These are phyloP conservation scores for Yamadazyma sp. DNA, from an alignment of 805 yeast genomes.

Conservation along the genomic window DNA sequence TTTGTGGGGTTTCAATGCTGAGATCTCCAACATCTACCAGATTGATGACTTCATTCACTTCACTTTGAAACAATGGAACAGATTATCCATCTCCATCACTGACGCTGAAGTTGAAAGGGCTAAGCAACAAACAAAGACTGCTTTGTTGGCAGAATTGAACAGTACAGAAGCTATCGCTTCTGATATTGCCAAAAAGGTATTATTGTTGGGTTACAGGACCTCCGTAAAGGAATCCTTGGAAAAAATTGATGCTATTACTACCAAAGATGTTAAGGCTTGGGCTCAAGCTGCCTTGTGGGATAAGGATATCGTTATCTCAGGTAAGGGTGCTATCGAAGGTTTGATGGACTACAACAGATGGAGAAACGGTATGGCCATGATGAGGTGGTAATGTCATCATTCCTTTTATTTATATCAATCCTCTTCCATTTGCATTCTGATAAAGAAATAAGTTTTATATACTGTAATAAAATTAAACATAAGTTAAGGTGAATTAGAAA, in stretches of 20 bases:
- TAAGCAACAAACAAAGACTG: constrained; percentile 67
- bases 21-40: constrained; percentile 54
- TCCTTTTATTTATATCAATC: constrained; percentile 2
- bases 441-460: constrained; percentile 6
- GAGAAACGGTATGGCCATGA: constrained; percentile 86
- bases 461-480: constrained; percentile 3
- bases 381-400: constrained; percentile 54
- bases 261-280: constrained; percentile 65
- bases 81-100: constrained; percentile 71
- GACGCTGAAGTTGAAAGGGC: constrained; percentile 79
- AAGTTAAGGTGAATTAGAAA: constrained; percentile 1
- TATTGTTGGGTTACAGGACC: constrained; percentile 61
- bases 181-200: constrained; percentile 58
- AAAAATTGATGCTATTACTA: constrained; percentile 62
- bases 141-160: constrained; percentile 50
- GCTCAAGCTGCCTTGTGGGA: constrained; percentile 78
- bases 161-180: constrained; percentile 52
- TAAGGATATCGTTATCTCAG: constrained; percentile 78
- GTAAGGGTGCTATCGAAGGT: constrained; percentile 84
- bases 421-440: constrained; percentile 8
- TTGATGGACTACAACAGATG: constrained; percentile 81
- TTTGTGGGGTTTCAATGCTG: constrained; percentile 79
- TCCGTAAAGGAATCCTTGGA: constrained; percentile 59
- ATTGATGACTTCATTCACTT: constrained; percentile 81
- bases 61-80: constrained; percentile 84